These are phyloP conservation scores for Guadua angustifolia DNA, from an alignment of 176 grass and related monocot species.

Conservation along the genomic window DNA sequence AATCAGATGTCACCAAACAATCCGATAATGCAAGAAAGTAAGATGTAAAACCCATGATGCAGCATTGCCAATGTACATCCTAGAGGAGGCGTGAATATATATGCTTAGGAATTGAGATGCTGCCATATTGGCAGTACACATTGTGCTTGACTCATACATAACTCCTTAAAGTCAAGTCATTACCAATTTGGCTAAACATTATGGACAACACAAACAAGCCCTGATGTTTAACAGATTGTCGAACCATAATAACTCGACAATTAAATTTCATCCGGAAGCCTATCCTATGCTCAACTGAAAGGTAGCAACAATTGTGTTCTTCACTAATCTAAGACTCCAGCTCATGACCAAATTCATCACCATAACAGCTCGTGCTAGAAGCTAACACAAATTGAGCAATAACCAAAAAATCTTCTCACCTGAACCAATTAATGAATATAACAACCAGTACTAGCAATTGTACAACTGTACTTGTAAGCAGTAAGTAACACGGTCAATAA, in stretches of 20 bases:
- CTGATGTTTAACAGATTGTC: neutral
- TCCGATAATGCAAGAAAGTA: conserved; percentile 31
- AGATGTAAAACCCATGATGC: neutral
- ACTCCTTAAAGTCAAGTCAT: conserved; percentile 3
- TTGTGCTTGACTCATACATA: neutral
- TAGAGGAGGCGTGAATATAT: neutral
- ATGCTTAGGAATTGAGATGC: neutral
- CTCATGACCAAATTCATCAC: conserved; percentile 9
- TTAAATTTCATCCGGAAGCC: neutral
- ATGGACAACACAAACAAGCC: neutral
- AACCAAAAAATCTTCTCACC: conserved; percentile 4
- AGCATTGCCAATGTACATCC: neutral
- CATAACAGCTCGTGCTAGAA: neutral
- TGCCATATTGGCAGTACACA: neutral
- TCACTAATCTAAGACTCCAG: neutral
- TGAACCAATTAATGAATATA: neutral
- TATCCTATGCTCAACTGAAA: conserved; percentile 20
- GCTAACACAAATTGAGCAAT: conserved; percentile 14
- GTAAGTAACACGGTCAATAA: neutral
- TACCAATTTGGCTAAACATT: conserved; percentile 3
- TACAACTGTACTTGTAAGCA: neutral
- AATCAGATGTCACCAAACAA: conserved; percentile 21
- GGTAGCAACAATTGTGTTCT: neutral
- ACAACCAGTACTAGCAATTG: neutral
- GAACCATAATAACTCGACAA: neutral